Conservation (phyloP, 805 yeast genomes). For the Candida stauntonica region DNA sequence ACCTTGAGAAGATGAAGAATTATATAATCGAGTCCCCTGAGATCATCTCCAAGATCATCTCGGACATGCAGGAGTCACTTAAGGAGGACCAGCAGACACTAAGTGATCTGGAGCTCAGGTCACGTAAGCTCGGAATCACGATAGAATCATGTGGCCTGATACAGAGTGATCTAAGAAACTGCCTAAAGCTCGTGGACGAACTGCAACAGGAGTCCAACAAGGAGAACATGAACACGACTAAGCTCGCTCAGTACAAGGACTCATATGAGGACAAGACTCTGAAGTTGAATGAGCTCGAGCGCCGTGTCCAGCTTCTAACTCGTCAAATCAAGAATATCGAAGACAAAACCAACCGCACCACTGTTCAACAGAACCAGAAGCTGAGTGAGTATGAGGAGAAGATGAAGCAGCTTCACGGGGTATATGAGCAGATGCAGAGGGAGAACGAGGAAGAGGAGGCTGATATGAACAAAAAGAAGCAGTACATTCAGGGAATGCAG, state of each 20-base stretch:
- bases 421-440: constrained; percentile 33
- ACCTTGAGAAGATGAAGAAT: constrained; percentile 53
- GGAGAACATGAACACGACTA: constrained; percentile 12
- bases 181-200: constrained; percentile 22
- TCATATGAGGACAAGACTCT: constrained; percentile 16
- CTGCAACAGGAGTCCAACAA: constrained; percentile 17
- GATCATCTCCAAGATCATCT: constrained; percentile 46
- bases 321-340: constrained; percentile 38
- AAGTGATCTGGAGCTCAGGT: constrained; percentile 40
- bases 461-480: constrained; percentile 33
- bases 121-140: constrained; percentile 48
- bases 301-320: constrained; percentile 36
- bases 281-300: constrained; percentile 27
- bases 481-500: constrained; percentile 35
- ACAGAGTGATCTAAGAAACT: constrained; percentile 19
- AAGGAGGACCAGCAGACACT: constrained; percentile 36
- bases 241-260: constrained; percentile 19
- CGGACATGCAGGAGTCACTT: constrained; percentile 45
- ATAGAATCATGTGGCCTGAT: constrained; percentile 50
- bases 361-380: constrained; percentile 34
- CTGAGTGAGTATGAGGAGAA: constrained; percentile 32
- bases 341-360: constrained; percentile 36
- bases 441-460: constrained; percentile 37
- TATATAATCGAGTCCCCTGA: constrained; percentile 60
- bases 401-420: constrained; percentile 31